Base-by-base conservation (phyloP, 805 yeast genomes). In the Pichia exigua region DNA sequence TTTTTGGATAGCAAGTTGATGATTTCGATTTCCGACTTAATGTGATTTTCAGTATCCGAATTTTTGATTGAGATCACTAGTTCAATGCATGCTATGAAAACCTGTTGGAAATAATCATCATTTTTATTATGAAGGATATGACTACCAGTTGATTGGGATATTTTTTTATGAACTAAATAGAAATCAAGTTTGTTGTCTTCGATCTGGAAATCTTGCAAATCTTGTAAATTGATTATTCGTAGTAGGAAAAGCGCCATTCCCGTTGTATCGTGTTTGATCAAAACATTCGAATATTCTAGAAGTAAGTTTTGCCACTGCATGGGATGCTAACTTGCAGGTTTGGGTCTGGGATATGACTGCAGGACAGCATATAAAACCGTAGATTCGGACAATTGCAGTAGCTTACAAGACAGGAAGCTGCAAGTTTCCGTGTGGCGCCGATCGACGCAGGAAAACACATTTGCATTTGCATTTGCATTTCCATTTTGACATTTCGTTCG, bases 301-400 rank as follows among this genome's bases (percentile, higher is more conserved):
- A 49, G n/a, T 15, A 49, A 28, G n/a, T 49, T 38, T 8, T 27
- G 18, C 52, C 52, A 49, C 39, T 35, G 39, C 39, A 35, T 35
- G 4, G 39, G 20, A 4, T 8, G 38, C n/a, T n/a, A n/a, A n/a
- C n/a, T n/a, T n/a, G n/a, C n/a, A n/a, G n/a, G n/a, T n/a, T n/a
- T n/a, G n/a, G n/a, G n/a, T n/a, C n/a, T n/a, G n/a, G n/a, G n/a
- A n/a, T n/a, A n/a, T n/a, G n/a, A n/a, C n/a, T n/a, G n/a, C n/a
- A n/a, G n/a, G n/a, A n/a, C n/a, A n/a, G n/a, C n/a, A n/a, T n/a
- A n/a, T n/a, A n/a, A n/a, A n/a, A n/a, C n/a, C n/a, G n/a, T n/a
- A n/a, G n/a, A n/a, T n/a, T n/a, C n/a, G n/a, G n/a, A n/a, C n/a
- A n/a, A n/a, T n/a, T n/a, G n/a, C n/a, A n/a, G n/a, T n/a, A n/a